Base-by-base conservation (phyloP, 192 early-diverging fungal genomes). In the Kappamyces sp. region DNA sequence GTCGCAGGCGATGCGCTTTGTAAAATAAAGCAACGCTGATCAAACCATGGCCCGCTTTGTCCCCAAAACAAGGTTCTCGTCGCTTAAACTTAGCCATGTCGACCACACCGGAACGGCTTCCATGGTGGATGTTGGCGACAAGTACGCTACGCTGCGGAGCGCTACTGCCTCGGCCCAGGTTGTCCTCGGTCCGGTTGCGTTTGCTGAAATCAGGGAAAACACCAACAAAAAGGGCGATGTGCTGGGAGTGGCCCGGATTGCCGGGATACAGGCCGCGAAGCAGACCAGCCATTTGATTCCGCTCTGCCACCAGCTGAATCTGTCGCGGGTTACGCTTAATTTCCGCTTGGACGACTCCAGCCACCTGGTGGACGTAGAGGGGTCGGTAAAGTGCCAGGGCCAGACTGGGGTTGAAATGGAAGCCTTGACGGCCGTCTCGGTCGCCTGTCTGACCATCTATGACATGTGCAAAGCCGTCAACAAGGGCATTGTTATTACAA, bases 391-490 rank as follows among this genome's bases (percentile, higher is more conserved):
- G 40, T 91, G 88, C 60, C 74, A 74, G 41, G 92, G 90, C 5
- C 82, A 86, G 42, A 97, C 94, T 3, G 94, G 94, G 32, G 90
- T 90, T 0, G 91, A 93, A 61, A 91, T 91, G 88, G 89, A 93
- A 58, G 88, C 89, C 6, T 67, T 55, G 32, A 58, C 83, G 1
- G 90, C 90, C 0, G 89, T 86, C 1, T 88, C 87, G 5, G 76
- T 88, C 0, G 88, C 92, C 2, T 80, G 86, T 0, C 70, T 90
- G 51, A 94, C 94, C 1, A 83, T 97, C 0, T 94, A 86, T 78
- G 94, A 97, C 65, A 97, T 97, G 94, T 94, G 74, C 69, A 97
- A 97, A 63, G 90, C 91, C 1, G 89, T 86, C 5, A 80, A 85
- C 39, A 90, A 91, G 58, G 73, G 69, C n/a, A 94, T 94, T 76